phyloP scores from a whole-genome alignment of 352 stramenopile species.

The Globisporangium iwayamae region DNA sequence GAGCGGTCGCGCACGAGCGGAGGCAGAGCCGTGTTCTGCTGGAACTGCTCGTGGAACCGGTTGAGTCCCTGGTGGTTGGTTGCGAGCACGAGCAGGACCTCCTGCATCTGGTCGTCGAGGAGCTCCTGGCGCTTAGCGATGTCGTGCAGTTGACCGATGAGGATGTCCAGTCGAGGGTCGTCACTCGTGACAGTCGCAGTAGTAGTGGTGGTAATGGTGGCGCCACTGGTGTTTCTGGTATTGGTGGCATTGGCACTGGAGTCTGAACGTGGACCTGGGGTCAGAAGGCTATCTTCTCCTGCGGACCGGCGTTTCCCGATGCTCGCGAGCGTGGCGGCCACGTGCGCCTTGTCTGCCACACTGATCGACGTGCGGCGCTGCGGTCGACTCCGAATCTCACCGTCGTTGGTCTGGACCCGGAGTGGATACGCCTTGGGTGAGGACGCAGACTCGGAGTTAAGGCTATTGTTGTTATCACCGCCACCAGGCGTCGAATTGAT shows the following conservation, averaged over 20 bases:
- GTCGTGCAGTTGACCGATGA: constrained; percentile 28
- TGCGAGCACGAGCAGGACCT: constrained; percentile 16
- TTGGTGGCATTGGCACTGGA: neutral
- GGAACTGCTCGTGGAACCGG: constrained; percentile 37
- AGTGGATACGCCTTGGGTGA: neutral
- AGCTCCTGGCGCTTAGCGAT: constrained; percentile 30
- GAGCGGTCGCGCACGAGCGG: constrained; percentile 25
- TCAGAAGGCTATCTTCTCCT: neutral
- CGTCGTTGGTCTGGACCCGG: neutral
- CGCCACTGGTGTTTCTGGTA: neutral
- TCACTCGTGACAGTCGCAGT: neutral
- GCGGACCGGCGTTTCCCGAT: constrained; percentile 6
- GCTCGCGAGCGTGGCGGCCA: constrained; percentile 3
- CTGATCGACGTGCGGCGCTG: constrained; percentile 11
- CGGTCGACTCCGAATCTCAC: neutral
- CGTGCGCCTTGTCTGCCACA: constrained; percentile 3
- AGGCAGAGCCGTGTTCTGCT: constrained; percentile 15
- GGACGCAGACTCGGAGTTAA: neutral
- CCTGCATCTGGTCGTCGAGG: constrained; percentile 29
- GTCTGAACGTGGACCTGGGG: neutral
- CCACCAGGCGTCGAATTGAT: neutral
- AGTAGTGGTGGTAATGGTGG: neutral
- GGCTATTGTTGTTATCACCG: neutral
- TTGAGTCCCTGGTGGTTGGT: constrained; percentile 5
- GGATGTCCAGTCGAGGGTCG: constrained; percentile 18